These are phyloP conservation scores for Daldinia vernicosa DNA, from an alignment of 495 filamentous ascomycete genomes.

Conservation along the genomic window DNA sequence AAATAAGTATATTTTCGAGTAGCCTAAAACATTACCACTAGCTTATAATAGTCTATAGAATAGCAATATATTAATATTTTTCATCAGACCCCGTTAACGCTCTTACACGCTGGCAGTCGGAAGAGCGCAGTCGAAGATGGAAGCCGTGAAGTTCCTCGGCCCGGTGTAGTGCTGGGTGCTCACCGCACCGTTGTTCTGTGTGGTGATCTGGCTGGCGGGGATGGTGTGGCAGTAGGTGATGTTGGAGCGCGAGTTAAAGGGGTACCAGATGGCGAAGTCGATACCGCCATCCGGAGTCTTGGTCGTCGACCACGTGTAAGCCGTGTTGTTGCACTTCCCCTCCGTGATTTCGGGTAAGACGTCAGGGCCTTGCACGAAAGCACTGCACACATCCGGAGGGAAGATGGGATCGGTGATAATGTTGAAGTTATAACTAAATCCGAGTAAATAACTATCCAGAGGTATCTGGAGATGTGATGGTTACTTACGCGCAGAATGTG, in stretches of 20 bases:
- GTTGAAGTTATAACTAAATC: not conserved
- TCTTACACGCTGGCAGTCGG: not conserved
- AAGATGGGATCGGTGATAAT: not conserved
- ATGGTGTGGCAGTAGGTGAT: constrained; percentile 5
- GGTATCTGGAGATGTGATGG: too few species aligned
- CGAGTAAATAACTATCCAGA: not conserved
- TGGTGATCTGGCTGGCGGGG: not conserved
- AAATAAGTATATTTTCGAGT: not conserved
- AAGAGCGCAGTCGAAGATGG: not conserved
- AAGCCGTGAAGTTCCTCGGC: constrained; percentile 5
- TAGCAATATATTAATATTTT: not conserved
- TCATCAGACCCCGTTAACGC: not conserved
- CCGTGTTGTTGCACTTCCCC: not conserved
- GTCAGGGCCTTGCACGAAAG: not conserved
- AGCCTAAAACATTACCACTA: not conserved
- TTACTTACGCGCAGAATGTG: not conserved
- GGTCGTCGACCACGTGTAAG: constrained; percentile 1
- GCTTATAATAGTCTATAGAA: not conserved
- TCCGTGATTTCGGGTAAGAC: not conserved
- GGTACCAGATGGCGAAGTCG: not conserved
- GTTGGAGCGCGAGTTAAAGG: constrained; percentile 9
- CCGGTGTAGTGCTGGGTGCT: constrained; percentile 8
- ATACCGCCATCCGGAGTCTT: not conserved
- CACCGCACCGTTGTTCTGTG: constrained; percentile 1
- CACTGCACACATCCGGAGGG: not conserved